Evolutionary conservation across 495 filamentous ascomycete species (phyloP), one percentile per base, ranked within the genome.

Genomic region (Aspergillus steynii): DNA sequence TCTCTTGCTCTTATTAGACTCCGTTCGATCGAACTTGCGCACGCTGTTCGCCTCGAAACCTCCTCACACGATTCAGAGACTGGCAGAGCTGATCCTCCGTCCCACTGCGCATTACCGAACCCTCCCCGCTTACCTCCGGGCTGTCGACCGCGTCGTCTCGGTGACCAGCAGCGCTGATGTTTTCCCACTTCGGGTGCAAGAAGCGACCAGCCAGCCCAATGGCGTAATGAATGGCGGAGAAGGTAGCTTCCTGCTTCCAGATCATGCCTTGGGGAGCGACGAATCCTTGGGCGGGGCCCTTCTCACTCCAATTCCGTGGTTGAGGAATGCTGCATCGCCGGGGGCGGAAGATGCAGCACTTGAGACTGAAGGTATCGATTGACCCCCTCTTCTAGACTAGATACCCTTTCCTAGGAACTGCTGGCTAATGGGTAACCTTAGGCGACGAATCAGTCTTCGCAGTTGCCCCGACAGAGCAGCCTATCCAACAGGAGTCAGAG

Each of bases 271-370:
- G 5, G 93, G 91, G 0, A 89, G 88, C 56, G 93, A 97, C 71
- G 95, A 98, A 66, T 90, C 86, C 20, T 78, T 99, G 6, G 94
- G 95, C 46, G 95, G 95, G 9, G 95, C 96, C 0, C 82, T 97
- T 42, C 81, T 99, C 28, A 97, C 95, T 0, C 94, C 94, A 0
- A 99, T 99, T 50, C 90, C 93, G 0, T 98, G 95, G 95, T 76
- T 97, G 7, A 77, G 64, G 20, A 76, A 75, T 67, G 55, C 70
- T 56, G 59, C 72, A 56, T 74, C 76, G 7, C 68, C 68, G 42
- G 68, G 70, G 5, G 69, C 64, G n/a, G 76, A 68, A 7, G 57
- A 65, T 25, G 60, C 53, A 14, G 66, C 56, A 27, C 55, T 55
- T 34, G 37, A 71, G 42, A 63, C 56, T 55, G 62, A 63, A 47